Conservation (phyloP, 805 yeast genomes). For the Starmerella scarabaei region DNA sequence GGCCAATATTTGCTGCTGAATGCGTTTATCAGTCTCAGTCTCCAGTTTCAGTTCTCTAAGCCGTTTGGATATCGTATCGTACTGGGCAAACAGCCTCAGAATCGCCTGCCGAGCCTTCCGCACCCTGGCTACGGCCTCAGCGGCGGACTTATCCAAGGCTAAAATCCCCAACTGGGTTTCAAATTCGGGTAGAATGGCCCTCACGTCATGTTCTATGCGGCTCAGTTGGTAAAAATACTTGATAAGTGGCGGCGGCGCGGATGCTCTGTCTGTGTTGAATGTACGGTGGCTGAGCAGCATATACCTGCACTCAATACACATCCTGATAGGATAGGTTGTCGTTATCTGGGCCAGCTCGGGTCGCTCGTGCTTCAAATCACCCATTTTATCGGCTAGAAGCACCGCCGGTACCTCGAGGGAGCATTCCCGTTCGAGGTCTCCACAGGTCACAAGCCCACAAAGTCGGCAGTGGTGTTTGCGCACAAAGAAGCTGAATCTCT, state of each 20-base stretch:
- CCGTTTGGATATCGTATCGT: conserved; percentile 39
- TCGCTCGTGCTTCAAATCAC: conserved; percentile 1
- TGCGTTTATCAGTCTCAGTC: conserved; percentile 34
- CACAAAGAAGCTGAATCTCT: conserved; percentile 40
- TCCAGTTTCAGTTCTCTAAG: conserved; percentile 28
- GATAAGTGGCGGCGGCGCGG: conserved; percentile 28
- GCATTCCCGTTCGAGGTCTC: conserved; percentile 47
- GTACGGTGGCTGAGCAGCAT: conserved; percentile 45
- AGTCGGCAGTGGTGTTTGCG: conserved; percentile 86
- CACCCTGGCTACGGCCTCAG: background rate
- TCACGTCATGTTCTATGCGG: conserved; percentile 30
- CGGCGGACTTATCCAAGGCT: background rate
- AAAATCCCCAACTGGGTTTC: conserved; percentile 17
- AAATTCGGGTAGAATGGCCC: conserved; percentile 33
- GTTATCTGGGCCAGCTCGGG: conserved; percentile 6
- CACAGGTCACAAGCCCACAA: conserved; percentile 78
- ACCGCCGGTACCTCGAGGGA: conserved; percentile 56
- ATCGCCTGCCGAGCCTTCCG: conserved; percentile 31
- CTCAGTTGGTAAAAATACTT: conserved; percentile 33
- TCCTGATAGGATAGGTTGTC: conserved; percentile 31
- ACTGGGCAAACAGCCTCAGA: conserved; percentile 37
- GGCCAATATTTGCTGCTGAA: conserved; percentile 43
- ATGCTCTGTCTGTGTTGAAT: conserved; percentile 31
- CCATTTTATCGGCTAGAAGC: conserved; percentile 24
- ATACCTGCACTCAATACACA: conserved; percentile 61